Base-by-base conservation (phyloP, 768 basidiomycete genomes). In the Suillus bovinus region DNA sequence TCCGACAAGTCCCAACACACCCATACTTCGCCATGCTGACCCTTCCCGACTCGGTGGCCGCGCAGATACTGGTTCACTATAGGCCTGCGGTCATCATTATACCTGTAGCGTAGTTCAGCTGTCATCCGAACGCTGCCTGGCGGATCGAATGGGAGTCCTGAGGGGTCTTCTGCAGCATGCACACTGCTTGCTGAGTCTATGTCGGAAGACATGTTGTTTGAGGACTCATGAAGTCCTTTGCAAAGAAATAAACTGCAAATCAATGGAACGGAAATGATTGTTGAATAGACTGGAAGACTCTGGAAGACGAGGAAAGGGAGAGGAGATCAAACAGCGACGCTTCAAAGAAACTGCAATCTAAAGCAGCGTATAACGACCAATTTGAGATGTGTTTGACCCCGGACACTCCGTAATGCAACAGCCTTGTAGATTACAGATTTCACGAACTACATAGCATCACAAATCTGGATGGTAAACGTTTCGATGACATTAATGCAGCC, bases 21-120 rank as follows among this genome's bases (percentile, higher is more conserved):
- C 76, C 86, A 91, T 64, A 98, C 96, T 70, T 90, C 86, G 54
- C 96, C 96, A 70, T 97, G 95, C 71, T 93, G 91, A 14, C 96
- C 96, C 62, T 84, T 85, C 24, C 96, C 96, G 24, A 97, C 87
- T 69, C 84, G 84, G 60, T 82, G 80, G 59, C 87, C 80, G 61
- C 94, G 86, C 54, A 87, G 79, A 74, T 96, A 98, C 75, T 96
- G 91, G 79, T 98, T 98, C 67, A 97, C 75, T 77, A 88, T 84
- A 47, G 74, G 74, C 11, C 74, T 80, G 76, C 67, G 70, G 63
- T 77, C 77, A 42, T 75, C 74, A 59, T 77, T 78, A 64, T 78
- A 71, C 63, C 77, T 74, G 59, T 79, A 76, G 60, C 77, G 70
- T 57, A 84, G 73, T 52, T 76, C 70, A 61, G 77, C 72, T 39